Evolutionary conservation across 2,329 filamentous ascomycete genomes (phyloP).

Genomic region (Cladophialophora immunda): DNA sequence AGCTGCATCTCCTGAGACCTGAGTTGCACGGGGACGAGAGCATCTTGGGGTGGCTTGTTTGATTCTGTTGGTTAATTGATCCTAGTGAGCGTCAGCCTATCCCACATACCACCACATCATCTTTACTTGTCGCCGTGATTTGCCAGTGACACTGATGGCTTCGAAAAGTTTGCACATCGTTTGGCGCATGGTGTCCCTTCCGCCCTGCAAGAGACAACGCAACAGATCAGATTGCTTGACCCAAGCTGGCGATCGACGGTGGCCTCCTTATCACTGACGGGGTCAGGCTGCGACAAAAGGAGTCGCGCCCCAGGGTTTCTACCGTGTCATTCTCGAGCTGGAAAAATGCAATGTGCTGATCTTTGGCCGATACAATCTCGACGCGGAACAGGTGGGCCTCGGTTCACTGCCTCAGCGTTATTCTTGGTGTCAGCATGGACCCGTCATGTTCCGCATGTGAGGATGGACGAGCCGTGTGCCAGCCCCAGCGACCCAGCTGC

Average conservation of each 20-base stretch:
- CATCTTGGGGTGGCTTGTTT: neutral
- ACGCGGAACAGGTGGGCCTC: neutral
- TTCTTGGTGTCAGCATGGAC: neutral
- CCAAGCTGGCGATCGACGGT: neutral
- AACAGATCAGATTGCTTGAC: neutral
- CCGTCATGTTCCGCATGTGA: neutral
- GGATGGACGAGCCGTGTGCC: neutral
- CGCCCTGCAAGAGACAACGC: no score
- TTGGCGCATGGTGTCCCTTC: neutral
- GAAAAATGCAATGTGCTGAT: no score
- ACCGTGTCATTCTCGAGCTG: neutral
- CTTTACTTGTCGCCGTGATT: neutral
- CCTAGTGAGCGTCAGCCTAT: neutral
- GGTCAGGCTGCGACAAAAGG: no score
- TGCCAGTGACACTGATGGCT: neutral
- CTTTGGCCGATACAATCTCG: neutral
- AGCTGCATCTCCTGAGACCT: neutral
- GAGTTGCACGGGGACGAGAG: neutral
- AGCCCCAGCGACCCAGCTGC: neutral
- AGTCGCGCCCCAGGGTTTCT: neutral
- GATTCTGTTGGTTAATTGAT: neutral
- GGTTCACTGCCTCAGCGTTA: neutral
- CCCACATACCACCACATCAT: neutral
- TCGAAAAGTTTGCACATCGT: neutral
- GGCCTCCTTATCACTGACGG: no score